These are phyloP conservation scores for Thelephora terrestris DNA, from an alignment of 1,284 basidiomycete genomes.

Conservation along the genomic window DNA sequence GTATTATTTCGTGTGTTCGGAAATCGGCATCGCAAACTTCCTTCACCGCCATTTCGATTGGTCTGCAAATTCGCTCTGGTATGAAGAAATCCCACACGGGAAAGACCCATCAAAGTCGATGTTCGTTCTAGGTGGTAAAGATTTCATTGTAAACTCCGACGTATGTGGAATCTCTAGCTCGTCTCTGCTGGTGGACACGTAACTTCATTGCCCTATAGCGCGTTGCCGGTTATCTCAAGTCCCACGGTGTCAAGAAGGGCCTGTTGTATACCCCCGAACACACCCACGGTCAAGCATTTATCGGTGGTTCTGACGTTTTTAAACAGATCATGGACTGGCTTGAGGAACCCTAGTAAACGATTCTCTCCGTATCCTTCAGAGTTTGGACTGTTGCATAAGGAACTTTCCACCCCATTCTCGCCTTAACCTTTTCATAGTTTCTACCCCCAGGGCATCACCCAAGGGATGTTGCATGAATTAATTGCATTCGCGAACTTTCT, in stretches of 20 bases:
- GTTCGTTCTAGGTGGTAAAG: constrained; percentile 73
- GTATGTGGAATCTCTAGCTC: constrained; percentile 26
- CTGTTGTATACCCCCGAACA: constrained; percentile 62
- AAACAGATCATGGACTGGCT: constrained; percentile 61
- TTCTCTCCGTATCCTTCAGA: no score
- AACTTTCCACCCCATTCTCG: not conserved
- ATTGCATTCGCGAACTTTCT: no score
- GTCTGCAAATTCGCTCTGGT: constrained; percentile 84
- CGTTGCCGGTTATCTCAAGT: constrained; percentile 61
- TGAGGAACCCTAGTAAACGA: constrained; percentile 13
- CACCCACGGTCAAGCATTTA: constrained; percentile 65
- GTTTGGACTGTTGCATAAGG: not conserved
- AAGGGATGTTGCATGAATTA: no score
- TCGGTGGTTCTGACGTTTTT: constrained; percentile 43
- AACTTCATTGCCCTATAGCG: constrained; percentile 32
- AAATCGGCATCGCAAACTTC: constrained; percentile 79
- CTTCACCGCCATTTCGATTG: constrained; percentile 80
- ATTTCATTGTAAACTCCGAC: constrained; percentile 67
- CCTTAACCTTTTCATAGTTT: not conserved
- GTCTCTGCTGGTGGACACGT: not conserved
- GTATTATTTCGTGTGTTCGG: constrained; percentile 79
- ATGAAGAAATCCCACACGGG: constrained; percentile 78
- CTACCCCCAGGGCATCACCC: not conserved
- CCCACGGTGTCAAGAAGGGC: constrained; percentile 65
- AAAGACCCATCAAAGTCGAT: constrained; percentile 47